phyloP scores from a whole-genome alignment of 306 rosid genomes.

The Inga oerstediana region DNA sequence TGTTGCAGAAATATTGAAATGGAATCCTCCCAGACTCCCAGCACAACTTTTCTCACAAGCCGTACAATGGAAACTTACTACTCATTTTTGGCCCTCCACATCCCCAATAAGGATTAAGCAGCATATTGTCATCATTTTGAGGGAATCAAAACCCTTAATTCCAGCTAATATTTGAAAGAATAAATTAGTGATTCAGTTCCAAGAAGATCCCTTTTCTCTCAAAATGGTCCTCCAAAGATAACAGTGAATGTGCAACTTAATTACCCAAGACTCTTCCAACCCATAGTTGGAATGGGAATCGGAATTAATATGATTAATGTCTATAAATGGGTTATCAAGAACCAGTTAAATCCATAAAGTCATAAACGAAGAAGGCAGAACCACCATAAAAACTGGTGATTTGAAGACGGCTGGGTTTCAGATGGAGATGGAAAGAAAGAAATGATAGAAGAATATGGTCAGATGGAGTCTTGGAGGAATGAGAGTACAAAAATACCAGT shows the following conservation, averaged over 20 bases:
- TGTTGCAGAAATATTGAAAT: background rate
- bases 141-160: background rate
- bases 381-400: background rate
- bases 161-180: background rate
- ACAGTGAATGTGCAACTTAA: background rate
- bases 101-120: conserved; percentile 8
- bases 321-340: background rate
- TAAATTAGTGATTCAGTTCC: background rate
- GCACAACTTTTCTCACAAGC: conserved; percentile 8
- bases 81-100: background rate
- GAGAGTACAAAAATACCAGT: background rate
- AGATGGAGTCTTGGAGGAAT: background rate
- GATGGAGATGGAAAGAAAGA: background rate
- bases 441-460: background rate
- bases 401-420: background rate
- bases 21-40: background rate
- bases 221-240: background rate
- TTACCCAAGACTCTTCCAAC: background rate
- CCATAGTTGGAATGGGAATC: background rate
- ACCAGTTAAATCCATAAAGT: background rate
- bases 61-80: background rate
- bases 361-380: background rate
- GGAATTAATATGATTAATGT: background rate
- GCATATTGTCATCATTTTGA: background rate
- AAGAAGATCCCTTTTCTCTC: background rate